A percentile compares a stretch with the other conserved stretches of the same genome.
phyloP scores from a whole-genome alignment of 2,329 filamentous ascomycete genomes.

The Scedosporium apiospermum region DNA sequence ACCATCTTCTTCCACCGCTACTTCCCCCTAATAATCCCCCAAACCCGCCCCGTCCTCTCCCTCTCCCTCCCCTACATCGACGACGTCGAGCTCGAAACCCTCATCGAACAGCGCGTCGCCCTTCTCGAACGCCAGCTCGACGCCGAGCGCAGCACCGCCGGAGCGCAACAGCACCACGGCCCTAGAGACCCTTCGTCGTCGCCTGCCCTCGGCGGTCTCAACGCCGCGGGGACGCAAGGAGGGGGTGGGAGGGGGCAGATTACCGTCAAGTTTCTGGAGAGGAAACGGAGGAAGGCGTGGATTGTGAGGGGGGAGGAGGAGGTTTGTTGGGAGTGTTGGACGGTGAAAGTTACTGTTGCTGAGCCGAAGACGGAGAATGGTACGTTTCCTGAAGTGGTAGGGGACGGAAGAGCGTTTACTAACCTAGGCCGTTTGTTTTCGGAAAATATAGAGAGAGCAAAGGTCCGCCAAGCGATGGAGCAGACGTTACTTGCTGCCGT shows the following conservation, averaged over 20 bases:
- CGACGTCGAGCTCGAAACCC: conserved; percentile 82
- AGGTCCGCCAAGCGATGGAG: conserved; percentile 85
- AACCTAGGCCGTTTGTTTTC: too few species aligned
- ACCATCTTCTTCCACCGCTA: conserved; percentile 99
- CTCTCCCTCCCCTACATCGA: conserved; percentile 82
- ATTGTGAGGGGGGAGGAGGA: conserved; percentile 80
- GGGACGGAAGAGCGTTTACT: neutral
- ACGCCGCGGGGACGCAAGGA: conserved; percentile 9
- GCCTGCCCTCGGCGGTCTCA: conserved; percentile 5
- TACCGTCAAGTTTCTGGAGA: conserved; percentile 89
- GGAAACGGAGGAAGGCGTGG: conserved; percentile 72
- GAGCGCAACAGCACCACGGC: conserved; percentile 9
- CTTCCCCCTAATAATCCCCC: conserved; percentile 77
- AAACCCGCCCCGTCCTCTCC: conserved; percentile 81
- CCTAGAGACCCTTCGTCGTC: conserved; percentile 5
- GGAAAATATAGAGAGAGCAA: conserved; percentile 56
- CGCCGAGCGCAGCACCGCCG: conserved; percentile 36
- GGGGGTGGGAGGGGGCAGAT: conserved; percentile 66
- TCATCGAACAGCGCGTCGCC: conserved; percentile 81
- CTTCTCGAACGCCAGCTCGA: conserved; percentile 71
- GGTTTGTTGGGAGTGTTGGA: conserved; percentile 96
- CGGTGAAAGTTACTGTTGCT: conserved; percentile 83
- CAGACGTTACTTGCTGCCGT: conserved; percentile 78
- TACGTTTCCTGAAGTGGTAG: conserved; percentile 32
- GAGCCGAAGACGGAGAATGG: conserved; percentile 82